These are phyloP conservation scores for Neofusicoccum ribis DNA, from an alignment of 2,329 filamentous ascomycete genomes.

Conservation along the genomic window DNA sequence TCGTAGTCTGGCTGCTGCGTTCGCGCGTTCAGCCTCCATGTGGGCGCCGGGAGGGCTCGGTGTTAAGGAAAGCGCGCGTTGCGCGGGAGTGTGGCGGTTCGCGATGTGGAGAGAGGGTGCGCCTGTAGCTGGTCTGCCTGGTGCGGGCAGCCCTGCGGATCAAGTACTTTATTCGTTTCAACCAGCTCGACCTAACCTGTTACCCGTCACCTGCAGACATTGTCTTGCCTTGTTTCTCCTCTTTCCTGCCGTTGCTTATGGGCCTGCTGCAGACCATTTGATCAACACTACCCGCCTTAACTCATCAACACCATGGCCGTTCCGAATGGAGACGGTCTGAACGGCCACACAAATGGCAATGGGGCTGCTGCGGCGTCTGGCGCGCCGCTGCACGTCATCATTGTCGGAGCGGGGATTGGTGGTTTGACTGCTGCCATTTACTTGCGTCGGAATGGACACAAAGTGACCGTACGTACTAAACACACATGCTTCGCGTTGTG, in stretches of 20 bases:
- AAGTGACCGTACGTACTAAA: constrained; percentile 32
- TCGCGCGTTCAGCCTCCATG: too few species aligned
- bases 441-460: constrained; percentile 54
- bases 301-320: not conserved
- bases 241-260: not conserved
- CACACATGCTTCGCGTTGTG: too few species aligned
- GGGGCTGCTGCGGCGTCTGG: not conserved
- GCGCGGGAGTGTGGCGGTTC: not conserved
- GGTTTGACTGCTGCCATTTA: constrained; percentile 56
- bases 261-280: not conserved
- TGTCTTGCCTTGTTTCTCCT: not conserved
- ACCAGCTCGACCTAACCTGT: not conserved
- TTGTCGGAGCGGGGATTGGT: constrained; percentile 53
- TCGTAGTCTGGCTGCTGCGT: too few species aligned
- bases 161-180: not conserved
- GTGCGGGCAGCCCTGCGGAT: too few species aligned
- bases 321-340: not conserved
- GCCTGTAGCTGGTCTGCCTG: not conserved
- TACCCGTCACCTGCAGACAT: not conserved
- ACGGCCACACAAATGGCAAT: not conserved
- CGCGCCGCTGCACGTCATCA: constrained; percentile 30
- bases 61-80: too few species aligned
- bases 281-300: not conserved
- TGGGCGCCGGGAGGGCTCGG: too few species aligned
- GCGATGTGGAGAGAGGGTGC: not conserved